Percentiles rank a stretch among this genome's conserved stretches.
Conservation (phyloP, 257 asterid species). For the Ligustrum vulgare region DNA sequence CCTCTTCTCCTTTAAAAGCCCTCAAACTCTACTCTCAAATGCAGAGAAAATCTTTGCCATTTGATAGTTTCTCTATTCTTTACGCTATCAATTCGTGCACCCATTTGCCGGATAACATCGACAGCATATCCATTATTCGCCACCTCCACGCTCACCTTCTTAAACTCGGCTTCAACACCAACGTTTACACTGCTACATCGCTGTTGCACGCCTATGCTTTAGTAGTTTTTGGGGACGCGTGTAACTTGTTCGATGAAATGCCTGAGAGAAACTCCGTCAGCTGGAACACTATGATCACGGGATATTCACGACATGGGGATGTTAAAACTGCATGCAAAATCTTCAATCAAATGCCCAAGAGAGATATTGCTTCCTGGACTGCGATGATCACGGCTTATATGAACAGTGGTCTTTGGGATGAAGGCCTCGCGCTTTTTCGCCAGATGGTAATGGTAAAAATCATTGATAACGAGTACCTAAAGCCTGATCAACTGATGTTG, state of each 20-base stretch:
- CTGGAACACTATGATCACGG: constrained; percentile 63
- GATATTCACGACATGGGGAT: constrained; percentile 37
- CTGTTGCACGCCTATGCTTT: constrained; percentile 37
- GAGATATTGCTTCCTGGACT: constrained; percentile 55
- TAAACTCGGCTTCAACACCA: constrained; percentile 46
- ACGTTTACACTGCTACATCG: constrained; percentile 56
- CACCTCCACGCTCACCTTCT: constrained; percentile 61
- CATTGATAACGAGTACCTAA: constrained; percentile 10
- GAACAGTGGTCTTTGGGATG: constrained; percentile 37
- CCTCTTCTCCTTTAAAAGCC: constrained; percentile 45
- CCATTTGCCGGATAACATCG: constrained; percentile 25
- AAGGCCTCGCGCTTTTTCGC: constrained; percentile 48
- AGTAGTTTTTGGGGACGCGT: constrained; percentile 35
- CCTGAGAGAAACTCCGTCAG: constrained; percentile 42
- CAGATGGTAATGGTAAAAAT: constrained; percentile 32
- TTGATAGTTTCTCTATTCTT: constrained; percentile 47
- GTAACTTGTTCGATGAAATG: constrained; percentile 59
- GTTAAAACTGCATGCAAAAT: constrained; percentile 28
- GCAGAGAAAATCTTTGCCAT: constrained; percentile 43
- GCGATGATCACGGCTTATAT: constrained; percentile 55
- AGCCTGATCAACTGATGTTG: constrained; percentile 52
- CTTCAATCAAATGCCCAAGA: constrained; percentile 50
- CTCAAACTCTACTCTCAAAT: constrained; percentile 39
- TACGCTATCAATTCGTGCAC: constrained; percentile 53
- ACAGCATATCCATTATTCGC: constrained; percentile 25